These are phyloP conservation scores for Solanum virginianum DNA, from an alignment of 257 asterid genomes.

Conservation along the genomic window DNA sequence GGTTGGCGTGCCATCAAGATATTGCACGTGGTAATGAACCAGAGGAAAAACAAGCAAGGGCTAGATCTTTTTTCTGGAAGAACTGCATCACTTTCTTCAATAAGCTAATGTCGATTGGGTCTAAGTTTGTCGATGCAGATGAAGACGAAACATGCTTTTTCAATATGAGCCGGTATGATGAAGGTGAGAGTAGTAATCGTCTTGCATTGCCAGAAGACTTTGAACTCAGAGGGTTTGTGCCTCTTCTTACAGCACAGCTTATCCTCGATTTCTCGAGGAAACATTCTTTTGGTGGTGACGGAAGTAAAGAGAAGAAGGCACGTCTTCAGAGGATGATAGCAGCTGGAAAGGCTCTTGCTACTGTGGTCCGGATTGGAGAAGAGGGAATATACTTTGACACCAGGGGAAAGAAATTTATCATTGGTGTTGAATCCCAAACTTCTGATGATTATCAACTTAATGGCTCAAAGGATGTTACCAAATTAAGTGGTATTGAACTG, in stretches of 20 bases:
- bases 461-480: constrained; percentile 21
- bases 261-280: constrained; percentile 89
- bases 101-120: constrained; percentile 60
- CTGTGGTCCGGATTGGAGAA: constrained; percentile 41
- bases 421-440: constrained; percentile 52
- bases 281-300: constrained; percentile 48
- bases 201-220: constrained; percentile 82
- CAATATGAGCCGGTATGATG: constrained; percentile 83
- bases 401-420: constrained; percentile 48
- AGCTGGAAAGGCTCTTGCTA: constrained; percentile 89
- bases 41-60: constrained; percentile 64
- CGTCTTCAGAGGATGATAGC: constrained; percentile 78
- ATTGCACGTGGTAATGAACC: constrained; percentile 57
- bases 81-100: constrained; percentile 51
- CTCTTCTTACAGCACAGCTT: constrained; percentile 78
- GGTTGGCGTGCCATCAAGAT: constrained; percentile 86
- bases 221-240: constrained; percentile 84
- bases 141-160: constrained; percentile 83
- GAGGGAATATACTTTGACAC: constrained; percentile 56
- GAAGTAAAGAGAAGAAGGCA: constrained; percentile 41
- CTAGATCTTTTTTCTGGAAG: constrained; percentile 73
- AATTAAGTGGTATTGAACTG: constrained; percentile 4
- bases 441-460: constrained; percentile 33
- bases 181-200: constrained; percentile 63
- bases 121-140: constrained; percentile 36